A percentile compares a stretch with the other conserved stretches of the same genome.
Evolutionary conservation across 2,329 filamentous ascomycete genomes (phyloP).

Genomic region (Aureobasidium namibiae): DNA sequence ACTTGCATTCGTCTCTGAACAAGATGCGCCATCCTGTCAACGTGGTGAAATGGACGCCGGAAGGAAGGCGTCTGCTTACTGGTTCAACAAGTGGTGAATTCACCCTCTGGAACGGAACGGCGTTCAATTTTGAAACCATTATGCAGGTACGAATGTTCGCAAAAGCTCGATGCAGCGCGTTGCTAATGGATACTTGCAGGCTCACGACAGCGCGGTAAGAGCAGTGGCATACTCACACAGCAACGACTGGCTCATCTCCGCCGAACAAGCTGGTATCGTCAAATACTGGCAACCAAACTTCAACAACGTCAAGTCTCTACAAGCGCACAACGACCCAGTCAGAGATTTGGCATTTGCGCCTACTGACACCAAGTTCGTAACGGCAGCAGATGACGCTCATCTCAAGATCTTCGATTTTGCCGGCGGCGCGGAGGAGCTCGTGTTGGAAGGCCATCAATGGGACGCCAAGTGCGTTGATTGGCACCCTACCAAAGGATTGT

Average conservation of each 20-base stretch:
- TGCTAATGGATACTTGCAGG: slow-evolving; percentile 56
- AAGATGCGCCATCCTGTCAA: slow-evolving; percentile 98
- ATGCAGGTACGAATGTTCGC: slow-evolving; percentile 69
- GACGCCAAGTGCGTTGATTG: slow-evolving; percentile 95
- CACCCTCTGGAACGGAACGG: slow-evolving; percentile 96
- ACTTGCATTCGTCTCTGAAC: slow-evolving; percentile 95
- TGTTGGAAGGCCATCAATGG: slow-evolving; percentile 91
- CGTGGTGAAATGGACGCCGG: slow-evolving; percentile 94
- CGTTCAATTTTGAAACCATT: slow-evolving; percentile 98
- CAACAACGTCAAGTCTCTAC: slow-evolving; percentile 93
- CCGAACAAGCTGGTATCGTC: slow-evolving; percentile 87
- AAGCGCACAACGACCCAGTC: slow-evolving; percentile 83
- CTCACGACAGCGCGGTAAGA: slow-evolving; percentile 81
- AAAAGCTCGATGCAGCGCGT: slow-evolving; percentile 71
- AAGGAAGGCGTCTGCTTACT: slow-evolving; percentile 82
- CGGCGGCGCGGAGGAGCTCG: slow-evolving; percentile 70
- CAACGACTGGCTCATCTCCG: slow-evolving; percentile 93
- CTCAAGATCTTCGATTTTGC: slow-evolving; percentile 97
- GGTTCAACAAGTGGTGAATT: slow-evolving; percentile 96
- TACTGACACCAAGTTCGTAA: slow-evolving; percentile 92
- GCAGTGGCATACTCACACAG: slow-evolving; percentile 84
- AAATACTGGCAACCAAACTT: slow-evolving; percentile 99
- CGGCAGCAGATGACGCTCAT: slow-evolving; percentile 85
- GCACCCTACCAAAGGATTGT: slow-evolving; percentile 88
- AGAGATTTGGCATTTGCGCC: slow-evolving; percentile 89